Evolutionary conservation across 306 rosid species (phyloP).

Genomic region (Prunus dulcis): DNA sequence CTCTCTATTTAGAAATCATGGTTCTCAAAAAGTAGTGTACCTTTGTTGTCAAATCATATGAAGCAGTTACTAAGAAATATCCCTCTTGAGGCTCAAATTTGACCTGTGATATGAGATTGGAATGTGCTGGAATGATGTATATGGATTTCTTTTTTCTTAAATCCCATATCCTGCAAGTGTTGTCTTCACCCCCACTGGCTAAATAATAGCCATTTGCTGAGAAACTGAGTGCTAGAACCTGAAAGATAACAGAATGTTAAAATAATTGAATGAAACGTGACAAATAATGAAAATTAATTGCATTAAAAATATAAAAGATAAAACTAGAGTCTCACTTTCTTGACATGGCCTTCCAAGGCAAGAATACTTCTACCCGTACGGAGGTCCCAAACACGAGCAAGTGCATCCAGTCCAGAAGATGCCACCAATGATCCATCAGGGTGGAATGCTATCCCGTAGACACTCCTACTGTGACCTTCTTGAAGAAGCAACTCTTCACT

Average conservation of each 20-base stretch:
- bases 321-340: slow-evolving; percentile 52
- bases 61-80: slow-evolving; percentile 88
- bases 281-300: not conserved
- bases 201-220: slow-evolving; percentile 89
- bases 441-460: slow-evolving; percentile 78
- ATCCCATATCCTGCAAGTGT: slow-evolving; percentile 93
- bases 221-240: slow-evolving; percentile 85
- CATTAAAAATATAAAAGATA: not conserved
- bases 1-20: not conserved
- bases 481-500: slow-evolving; percentile 94
- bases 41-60: slow-evolving; percentile 94
- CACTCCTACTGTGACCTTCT: slow-evolving; percentile 94
- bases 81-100: slow-evolving; percentile 96
- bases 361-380: slow-evolving; percentile 91
- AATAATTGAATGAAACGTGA: not conserved
- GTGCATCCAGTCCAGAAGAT: slow-evolving; percentile 86
- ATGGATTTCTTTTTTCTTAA: slow-evolving; percentile 84
- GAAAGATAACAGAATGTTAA: slow-evolving; percentile 9
- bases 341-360: slow-evolving; percentile 94
- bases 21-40: slow-evolving; percentile 30
- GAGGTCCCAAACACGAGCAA: slow-evolving; percentile 95
- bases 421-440: slow-evolving; percentile 89
- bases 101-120: slow-evolving; percentile 87
- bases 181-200: slow-evolving; percentile 92
- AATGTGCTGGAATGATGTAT: slow-evolving; percentile 86